Conservation (phyloP, 495 filamentous ascomycete species). For the Podospora didyma region DNA sequence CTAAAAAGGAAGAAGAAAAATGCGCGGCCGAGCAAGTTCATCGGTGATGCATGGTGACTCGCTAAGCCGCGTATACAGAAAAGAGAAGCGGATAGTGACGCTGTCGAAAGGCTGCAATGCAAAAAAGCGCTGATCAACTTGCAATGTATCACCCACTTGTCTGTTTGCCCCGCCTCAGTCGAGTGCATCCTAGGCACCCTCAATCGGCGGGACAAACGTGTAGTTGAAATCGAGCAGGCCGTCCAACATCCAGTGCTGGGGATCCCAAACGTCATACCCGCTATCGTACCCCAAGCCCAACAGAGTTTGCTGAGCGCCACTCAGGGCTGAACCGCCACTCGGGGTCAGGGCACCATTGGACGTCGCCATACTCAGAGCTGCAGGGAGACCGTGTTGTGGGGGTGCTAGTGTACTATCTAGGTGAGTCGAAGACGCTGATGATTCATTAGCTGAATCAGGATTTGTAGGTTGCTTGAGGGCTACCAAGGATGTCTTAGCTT, state of each 20-base stretch:
- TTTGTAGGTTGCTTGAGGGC: constrained; percentile 86
- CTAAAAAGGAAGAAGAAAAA: not conserved
- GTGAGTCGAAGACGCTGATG: constrained; percentile 62
- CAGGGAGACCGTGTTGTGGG: constrained; percentile 30
- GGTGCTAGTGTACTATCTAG: constrained; percentile 51
- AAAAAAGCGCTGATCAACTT: not conserved
- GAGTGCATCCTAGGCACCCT: constrained; percentile 35
- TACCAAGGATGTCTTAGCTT: constrained; percentile 32
- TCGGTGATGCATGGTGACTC: not conserved
- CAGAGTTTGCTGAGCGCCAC: constrained; percentile 37
- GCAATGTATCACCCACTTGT: not conserved
- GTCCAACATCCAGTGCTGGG: constrained; percentile 87
- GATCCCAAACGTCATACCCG: constrained; percentile 82
- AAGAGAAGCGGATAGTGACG: not conserved
- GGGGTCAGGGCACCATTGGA: constrained; percentile 47
- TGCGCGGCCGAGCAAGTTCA: not conserved
- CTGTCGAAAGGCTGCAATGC: too few relatives aligned
- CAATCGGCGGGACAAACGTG: constrained; percentile 45
- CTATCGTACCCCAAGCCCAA: constrained; percentile 51
- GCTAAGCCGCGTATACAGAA: not conserved
- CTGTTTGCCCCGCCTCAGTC: not conserved
- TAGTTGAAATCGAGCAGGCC: constrained; percentile 79
- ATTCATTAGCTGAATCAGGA: constrained; percentile 72
- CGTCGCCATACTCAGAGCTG: constrained; percentile 24
- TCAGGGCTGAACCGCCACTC: constrained; percentile 37